Percentiles rank a stretch among this genome's conserved stretches.
Evolutionary conservation across 2,329 filamentous ascomycete species (phyloP).

Genomic region (Magnaporthiopsis poae): DNA sequence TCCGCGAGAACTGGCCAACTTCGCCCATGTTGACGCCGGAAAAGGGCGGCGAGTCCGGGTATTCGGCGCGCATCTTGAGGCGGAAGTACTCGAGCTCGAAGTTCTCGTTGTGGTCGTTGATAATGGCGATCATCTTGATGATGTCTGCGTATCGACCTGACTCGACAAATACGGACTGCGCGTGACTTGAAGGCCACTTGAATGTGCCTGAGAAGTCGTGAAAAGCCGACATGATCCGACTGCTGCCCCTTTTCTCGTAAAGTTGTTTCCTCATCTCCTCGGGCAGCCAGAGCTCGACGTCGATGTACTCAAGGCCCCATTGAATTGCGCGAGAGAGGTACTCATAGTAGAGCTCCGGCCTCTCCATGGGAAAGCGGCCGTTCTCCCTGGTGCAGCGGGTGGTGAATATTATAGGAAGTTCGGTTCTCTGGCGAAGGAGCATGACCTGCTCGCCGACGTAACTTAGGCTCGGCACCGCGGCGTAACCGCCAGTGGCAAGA

Average conservation of each 20-base stretch:
- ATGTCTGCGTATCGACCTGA: constrained; percentile 71
- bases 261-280: constrained; percentile 61
- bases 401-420: constrained; percentile 84
- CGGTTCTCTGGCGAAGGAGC: constrained; percentile 70
- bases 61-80: constrained; percentile 60
- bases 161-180: constrained; percentile 60
- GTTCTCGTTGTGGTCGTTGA: constrained; percentile 73
- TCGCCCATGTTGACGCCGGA: constrained; percentile 83
- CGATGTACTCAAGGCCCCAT: constrained; percentile 83
- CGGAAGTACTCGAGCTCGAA: constrained; percentile 87
- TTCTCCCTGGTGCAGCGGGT: constrained; percentile 74
- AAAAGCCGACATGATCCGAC: constrained; percentile 82
- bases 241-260: constrained; percentile 62
- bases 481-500: constrained; percentile 47
- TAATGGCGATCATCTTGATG: constrained; percentile 82
- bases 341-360: constrained; percentile 62
- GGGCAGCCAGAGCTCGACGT: constrained; percentile 79
- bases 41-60: constrained; percentile 60
- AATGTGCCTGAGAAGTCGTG: constrained; percentile 80
- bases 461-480: constrained; percentile 62
- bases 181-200: constrained; percentile 68
- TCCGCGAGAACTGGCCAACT: constrained; percentile 73
- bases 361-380: constrained; percentile 74
- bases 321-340: constrained; percentile 78
- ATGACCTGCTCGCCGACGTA: constrained; percentile 83